Percentiles rank a stretch among this genome's conserved stretches.
Evolutionary conservation across 1,284 basidiomycete genomes (phyloP).

Genomic region (Pterulicium gracile): DNA sequence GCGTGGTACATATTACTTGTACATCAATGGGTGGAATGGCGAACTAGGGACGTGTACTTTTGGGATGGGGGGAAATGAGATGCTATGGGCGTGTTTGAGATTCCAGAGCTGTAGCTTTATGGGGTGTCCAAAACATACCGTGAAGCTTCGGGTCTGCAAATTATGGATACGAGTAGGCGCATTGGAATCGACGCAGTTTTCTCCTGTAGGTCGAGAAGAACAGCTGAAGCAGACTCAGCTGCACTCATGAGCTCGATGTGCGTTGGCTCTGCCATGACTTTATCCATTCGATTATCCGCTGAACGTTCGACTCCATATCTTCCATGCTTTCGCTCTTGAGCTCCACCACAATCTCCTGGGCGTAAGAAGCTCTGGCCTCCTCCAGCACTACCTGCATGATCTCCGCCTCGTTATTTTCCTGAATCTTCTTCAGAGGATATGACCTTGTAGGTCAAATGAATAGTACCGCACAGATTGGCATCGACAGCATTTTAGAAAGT

Average conservation of each 20-base stretch:
- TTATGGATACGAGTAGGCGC: too few relatives aligned
- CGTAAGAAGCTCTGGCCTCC: slow-evolving; percentile 84
- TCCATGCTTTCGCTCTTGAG: slow-evolving; percentile 71
- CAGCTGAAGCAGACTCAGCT: too few relatives aligned
- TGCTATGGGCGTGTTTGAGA: too few relatives aligned
- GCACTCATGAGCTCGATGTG: neutral
- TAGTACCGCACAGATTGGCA: neutral
- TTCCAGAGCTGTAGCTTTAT: too few relatives aligned
- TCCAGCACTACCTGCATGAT: slow-evolving; percentile 93
- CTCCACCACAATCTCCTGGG: slow-evolving; percentile 79
- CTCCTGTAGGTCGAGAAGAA: too few relatives aligned
- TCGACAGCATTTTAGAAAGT: slow-evolving; percentile 3
- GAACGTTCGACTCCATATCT: slow-evolving; percentile 82
- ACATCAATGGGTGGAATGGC: too few relatives aligned
- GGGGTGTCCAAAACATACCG: too few relatives aligned
- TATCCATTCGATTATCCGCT: slow-evolving; percentile 82
- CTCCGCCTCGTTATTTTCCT: slow-evolving; percentile 97
- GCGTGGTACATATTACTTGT: too few relatives aligned
- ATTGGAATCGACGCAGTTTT: too few relatives aligned
- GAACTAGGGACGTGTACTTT: too few relatives aligned
- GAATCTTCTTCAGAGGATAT: slow-evolving; percentile 88
- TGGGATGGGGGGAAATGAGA: too few relatives aligned
- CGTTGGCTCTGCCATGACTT: slow-evolving; percentile 47
- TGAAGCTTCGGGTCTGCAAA: too few relatives aligned
- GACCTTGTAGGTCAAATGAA: slow-evolving; percentile 38